phyloP scores from a whole-genome alignment of 1,284 basidiomycete species.

The Athelia sp. region DNA sequence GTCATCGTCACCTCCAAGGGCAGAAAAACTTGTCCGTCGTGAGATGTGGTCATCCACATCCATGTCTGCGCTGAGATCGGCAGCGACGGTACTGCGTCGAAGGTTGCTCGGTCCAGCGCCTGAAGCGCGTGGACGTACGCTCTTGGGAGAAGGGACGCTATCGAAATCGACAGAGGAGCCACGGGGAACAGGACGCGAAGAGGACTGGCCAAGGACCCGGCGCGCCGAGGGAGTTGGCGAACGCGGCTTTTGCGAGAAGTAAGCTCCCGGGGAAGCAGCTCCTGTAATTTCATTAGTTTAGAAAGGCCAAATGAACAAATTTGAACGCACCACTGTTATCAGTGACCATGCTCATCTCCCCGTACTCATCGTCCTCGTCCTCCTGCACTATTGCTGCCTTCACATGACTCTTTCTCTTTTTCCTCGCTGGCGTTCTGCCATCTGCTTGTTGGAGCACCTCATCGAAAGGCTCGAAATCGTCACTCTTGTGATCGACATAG shows the following conservation, averaged over 20 bases:
- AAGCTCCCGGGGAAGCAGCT: constrained; percentile 43
- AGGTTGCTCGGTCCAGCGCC: constrained; percentile 1
- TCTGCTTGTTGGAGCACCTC: constrained; percentile 71
- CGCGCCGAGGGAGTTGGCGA: constrained; percentile 40
- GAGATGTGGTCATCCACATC: constrained; percentile 19
- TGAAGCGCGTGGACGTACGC: constrained; percentile 29
- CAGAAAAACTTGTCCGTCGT: neutral
- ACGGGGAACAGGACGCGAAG: constrained; percentile 46
- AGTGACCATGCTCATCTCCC: constrained; percentile 70
- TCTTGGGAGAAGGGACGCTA: constrained; percentile 56
- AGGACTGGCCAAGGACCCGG: constrained; percentile 35
- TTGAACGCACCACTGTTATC: constrained; percentile 49
- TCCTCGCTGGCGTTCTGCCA: constrained; percentile 52
- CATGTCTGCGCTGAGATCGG: constrained; percentile 43
- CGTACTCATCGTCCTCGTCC: constrained; percentile 49
- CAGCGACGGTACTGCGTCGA: constrained; percentile 36
- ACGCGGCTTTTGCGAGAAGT: constrained; percentile 29
- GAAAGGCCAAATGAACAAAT: neutral
- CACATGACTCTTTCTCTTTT: constrained; percentile 39
- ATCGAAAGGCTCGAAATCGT: constrained; percentile 83
- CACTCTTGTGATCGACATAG: constrained; percentile 67
- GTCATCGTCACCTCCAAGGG: constrained; percentile 17
- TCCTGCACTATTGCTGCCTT: constrained; percentile 32
- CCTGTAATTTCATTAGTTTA: constrained; percentile 9
- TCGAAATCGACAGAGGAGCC: constrained; percentile 60